Base-by-base conservation (phyloP, 2,329 filamentous ascomycete genomes). In the Colletotrichum zoysiae region DNA sequence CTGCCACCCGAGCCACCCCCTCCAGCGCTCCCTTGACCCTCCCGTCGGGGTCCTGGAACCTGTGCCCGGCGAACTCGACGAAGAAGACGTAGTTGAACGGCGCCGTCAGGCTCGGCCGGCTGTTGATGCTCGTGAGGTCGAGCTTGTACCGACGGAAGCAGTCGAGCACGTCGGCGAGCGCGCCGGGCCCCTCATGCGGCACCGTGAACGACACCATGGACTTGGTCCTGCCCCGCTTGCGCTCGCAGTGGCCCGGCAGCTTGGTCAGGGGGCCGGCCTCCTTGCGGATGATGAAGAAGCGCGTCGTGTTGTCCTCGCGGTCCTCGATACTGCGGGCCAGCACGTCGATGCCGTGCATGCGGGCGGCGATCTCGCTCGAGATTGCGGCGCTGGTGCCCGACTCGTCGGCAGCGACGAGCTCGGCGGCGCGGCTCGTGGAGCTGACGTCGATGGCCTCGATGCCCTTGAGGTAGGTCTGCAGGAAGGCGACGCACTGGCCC, bases 11-110 rank as follows among this genome's bases (percentile, higher is more conserved):
- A 1, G 82, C 83, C 74, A 95, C 84, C 74, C 87, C 87, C 62
- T 83, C 83, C 78, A 95, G 80, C 35, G 90, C 92, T 30, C 81
- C 82, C 70, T 88, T 86, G 20, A 95, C 91, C 73, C 85, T 84
- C 4, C 86, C 87, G 64, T 87, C 85, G 2, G 85, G 84, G 76
- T 89, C 89, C 60, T 82, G 80, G 67, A 80, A 76, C 75, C 82
- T 83, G 79, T 89, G 87, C 1, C 92, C 92, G 79, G 92, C 89
- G 77, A 97, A 95, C 84, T 98, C 95, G 40, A 98, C 91, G 79
- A 98, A 95, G 83, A 98, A 98, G 48, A 98, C 89, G 82, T 98
- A 98, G 79, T 97, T 91, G 89, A 97, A 98, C 26, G 92, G 90
- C 75, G 85, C 83, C 50, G 88, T 84, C 67, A 93, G 88, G 77